Conservation (phyloP, 768 basidiomycete genomes). For the Pseudohyphozyma bogoriensis region DNA sequence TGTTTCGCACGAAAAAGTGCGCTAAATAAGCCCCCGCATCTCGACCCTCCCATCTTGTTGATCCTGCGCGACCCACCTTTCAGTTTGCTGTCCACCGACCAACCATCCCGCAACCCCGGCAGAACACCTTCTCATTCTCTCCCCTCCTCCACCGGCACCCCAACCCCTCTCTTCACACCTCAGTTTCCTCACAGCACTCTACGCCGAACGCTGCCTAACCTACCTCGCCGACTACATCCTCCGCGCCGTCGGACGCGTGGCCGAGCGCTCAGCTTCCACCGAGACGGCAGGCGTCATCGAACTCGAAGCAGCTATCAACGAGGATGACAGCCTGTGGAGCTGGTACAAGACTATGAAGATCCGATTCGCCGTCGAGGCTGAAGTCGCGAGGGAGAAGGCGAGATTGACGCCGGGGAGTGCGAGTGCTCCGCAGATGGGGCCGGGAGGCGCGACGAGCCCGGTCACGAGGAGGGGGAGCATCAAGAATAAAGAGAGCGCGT, state of each 20-base stretch:
- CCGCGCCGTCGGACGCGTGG: conserved; percentile 58
- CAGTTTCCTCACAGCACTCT: conserved; percentile 5
- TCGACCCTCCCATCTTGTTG: no score
- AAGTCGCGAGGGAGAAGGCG: conserved; percentile 7
- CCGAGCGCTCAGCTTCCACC: conserved; percentile 72
- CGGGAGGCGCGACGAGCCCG: no score
- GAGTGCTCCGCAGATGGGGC: no score
- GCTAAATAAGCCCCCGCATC: no score
- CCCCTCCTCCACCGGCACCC: conserved; percentile 1
- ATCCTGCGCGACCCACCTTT: no score
- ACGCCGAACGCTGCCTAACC: conserved; percentile 25
- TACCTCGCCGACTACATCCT: conserved; percentile 71
- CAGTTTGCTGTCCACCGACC: not conserved
- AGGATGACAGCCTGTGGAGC: conserved; percentile 76
- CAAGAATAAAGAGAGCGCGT: no score
- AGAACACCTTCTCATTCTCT: conserved; percentile 1
- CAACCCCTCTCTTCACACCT: conserved; percentile 6
- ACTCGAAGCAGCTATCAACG: conserved; percentile 76
- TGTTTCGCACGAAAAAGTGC: not conserved
- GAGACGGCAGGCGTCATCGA: conserved; percentile 66
- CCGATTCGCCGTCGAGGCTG: conserved; percentile 3
- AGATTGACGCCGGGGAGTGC: no score
- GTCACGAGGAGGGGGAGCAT: no score
- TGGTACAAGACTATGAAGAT: conserved; percentile 66
- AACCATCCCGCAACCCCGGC: not conserved